Base-by-base conservation (phyloP, 331 rosid genomes). In the Quercus phellos region DNA sequence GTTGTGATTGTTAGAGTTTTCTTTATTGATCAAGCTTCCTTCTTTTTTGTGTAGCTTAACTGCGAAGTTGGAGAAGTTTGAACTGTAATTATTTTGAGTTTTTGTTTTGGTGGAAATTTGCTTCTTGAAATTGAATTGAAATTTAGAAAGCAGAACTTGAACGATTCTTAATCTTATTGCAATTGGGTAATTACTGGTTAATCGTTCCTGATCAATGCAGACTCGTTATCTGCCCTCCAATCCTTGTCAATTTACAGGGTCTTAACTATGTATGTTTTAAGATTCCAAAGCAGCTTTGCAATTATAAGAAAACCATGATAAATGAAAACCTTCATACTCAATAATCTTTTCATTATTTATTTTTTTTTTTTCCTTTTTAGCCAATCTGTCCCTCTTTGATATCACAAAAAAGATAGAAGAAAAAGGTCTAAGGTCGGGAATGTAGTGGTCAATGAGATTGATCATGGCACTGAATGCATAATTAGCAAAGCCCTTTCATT, bases 31-130 rank as follows among this genome's bases (percentile, higher is more conserved):
- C 5, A 14, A 61, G 50, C 2, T 46, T 66, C 51, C 69, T 63
- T 4, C 51, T 66, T 34, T 11, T 30, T 72, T 1, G 43, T 10
- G 55, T 43, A 34, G 30, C 4, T 59, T 34, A 27, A 29, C 2
- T 14, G 22, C 60, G 55, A 71, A 59, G 30, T 27, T 50, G 77
- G 53, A 26, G 51, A 69, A 42, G 51, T 70, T 77, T 76, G 70
- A 42, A 54, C 32, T 50, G 32, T 5, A n/a, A 18, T 24, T 69
- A 21, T 69, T 38, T 38, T 68, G 70, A 30, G 21, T 42, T 38
- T 42, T 42, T 46, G 53, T 46, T 46, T 46, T 46, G 53, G 16
- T 10, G 14, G 32, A 11, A 30, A 16, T 8, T 35, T 54, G 16
- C 30, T 32, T 19, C 70, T n/a, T 29, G 22, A 19, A 64, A 63